These are phyloP conservation scores for Neurospora sp. DNA, from an alignment of 2,329 filamentous ascomycete species.

Conservation along the genomic window DNA sequence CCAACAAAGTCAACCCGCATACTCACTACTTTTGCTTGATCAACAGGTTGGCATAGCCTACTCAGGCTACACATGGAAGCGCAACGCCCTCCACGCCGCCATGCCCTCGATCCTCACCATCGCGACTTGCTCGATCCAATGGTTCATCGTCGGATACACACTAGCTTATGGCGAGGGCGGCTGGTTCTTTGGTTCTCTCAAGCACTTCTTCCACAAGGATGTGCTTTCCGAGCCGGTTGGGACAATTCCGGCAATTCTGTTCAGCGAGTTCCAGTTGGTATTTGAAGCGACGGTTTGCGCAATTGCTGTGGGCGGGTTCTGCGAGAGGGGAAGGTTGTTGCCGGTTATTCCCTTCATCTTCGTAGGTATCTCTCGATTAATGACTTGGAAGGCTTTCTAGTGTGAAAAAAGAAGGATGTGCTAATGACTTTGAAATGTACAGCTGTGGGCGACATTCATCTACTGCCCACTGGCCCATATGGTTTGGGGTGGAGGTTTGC, in stretches of 20 bases:
- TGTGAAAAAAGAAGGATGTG: not conserved
- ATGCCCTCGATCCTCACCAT: constrained; percentile 37
- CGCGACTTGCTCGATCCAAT: constrained; percentile 38
- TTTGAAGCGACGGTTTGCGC: constrained; percentile 40
- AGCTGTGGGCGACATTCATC: constrained; percentile 39
- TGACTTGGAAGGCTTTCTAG: not conserved
- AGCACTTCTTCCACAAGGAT: constrained; percentile 32
- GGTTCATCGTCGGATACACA: constrained; percentile 39
- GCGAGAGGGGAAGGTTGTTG: constrained; percentile 34
- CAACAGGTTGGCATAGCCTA: constrained; percentile 36
- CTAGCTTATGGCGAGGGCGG: constrained; percentile 36
- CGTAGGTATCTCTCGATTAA: constrained; percentile 6
- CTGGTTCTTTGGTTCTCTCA: constrained; percentile 33
- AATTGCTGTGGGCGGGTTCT: constrained; percentile 38
- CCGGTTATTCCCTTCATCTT: constrained; percentile 39
- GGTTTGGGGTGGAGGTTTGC: constrained; percentile 35
- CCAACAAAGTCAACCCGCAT: not conserved
- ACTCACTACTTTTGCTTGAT: not conserved
- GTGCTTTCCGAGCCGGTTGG: constrained; percentile 38
- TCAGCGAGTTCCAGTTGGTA: constrained; percentile 41
- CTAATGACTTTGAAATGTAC: not conserved
- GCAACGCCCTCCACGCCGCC: constrained; percentile 36
- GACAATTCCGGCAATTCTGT: constrained; percentile 38
- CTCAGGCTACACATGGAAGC: constrained; percentile 36
- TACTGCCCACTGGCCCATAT: constrained; percentile 38